Evolutionary conservation across 495 filamentous ascomycete species (phyloP), one percentile per base, ranked within the genome.

Genomic region (Cladorrhinum samala): DNA sequence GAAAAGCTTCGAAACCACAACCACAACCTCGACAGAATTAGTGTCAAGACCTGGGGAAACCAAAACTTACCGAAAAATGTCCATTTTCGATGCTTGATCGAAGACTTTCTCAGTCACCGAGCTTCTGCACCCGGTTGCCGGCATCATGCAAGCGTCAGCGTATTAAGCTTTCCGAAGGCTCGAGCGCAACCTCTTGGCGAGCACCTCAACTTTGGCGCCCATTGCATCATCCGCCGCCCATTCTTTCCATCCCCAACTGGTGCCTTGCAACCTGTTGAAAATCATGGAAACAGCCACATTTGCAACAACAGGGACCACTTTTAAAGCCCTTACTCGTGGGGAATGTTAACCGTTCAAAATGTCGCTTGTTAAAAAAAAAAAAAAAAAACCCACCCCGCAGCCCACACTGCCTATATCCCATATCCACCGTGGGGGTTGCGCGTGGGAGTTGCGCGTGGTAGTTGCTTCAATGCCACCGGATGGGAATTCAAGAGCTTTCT

Each of bases 201-300:
- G 54, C 53, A 53, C 54, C 49, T 56, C 58, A 57, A 30, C 43
- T n/a, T 23, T 38, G 20, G 47, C 42, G 45, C 19, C 7, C 17
- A 61, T 61, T 57, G 58, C 58, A 61, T 54, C 58, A 61, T 56
- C 58, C 50, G 36, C 46, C 43, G 37, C 36, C 47, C 46, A 37
- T 45, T 36, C 51, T 25, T 17, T 24, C 40, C 13, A 51, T 47
- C 46, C 41, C 41, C 37, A 20, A 45, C 47, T 19, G 20, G 9
- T 47, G 19, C 45, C 24, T 14, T 33, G 18, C 42, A 20, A 14
- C 37, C 9, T 18, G 36, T 7, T 16, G 17, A n/a, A n/a, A 41
- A n/a, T 14, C 24, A 33, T 14, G 13, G 45, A 17, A 13, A 47
- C 45, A 7, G 21, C 24, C 45, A 7, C 13, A 14, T 17, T 16